A percentile compares a stretch with the other conserved stretches of the same genome.
phyloP scores from a whole-genome alignment of 495 filamentous ascomycete species.

The Lophium mytilinum region DNA sequence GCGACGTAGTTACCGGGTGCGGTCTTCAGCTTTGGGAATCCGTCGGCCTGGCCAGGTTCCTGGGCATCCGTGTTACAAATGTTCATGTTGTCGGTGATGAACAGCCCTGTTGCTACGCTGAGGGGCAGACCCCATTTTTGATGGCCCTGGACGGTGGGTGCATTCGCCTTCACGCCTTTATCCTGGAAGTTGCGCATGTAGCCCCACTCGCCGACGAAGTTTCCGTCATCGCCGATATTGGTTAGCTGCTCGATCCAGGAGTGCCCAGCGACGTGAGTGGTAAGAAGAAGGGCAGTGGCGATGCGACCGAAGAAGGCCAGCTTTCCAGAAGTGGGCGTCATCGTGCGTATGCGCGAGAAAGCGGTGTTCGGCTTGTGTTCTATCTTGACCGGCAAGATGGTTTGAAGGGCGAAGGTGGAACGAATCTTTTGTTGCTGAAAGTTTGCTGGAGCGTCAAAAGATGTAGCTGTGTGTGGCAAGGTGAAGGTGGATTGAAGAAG shows the following conservation, averaged over 20 bases:
- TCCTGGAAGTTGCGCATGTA: conserved; percentile 55
- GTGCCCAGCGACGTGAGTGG: conserved; percentile 44
- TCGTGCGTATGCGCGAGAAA: not conserved
- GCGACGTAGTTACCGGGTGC: conserved; percentile 61
- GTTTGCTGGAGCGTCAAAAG: not conserved
- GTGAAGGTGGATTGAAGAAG: not conserved
- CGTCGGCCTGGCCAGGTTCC: conserved; percentile 44
- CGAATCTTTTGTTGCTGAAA: not conserved
- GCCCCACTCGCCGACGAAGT: conserved; percentile 60
- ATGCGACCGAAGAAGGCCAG: conserved; percentile 27
- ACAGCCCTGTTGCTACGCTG: conserved; percentile 27
- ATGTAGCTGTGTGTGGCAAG: not conserved
- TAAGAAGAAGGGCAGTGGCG: conserved; percentile 16
- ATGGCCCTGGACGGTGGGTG: conserved; percentile 40
- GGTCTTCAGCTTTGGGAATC: conserved; percentile 56
- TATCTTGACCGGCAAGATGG: not conserved
- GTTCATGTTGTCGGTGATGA: conserved; percentile 34
- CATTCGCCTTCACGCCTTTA: conserved; percentile 35
- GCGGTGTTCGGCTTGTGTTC: not conserved
- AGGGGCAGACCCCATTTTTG: conserved; percentile 50
- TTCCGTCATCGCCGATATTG: conserved; percentile 64
- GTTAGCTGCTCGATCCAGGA: conserved; percentile 70
- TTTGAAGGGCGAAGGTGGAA: not conserved
- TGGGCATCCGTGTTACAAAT: conserved; percentile 52
- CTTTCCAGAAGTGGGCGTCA: not conserved